Base-by-base conservation (phyloP, 805 yeast species). In the Wickerhamiella spandovensis region DNA sequence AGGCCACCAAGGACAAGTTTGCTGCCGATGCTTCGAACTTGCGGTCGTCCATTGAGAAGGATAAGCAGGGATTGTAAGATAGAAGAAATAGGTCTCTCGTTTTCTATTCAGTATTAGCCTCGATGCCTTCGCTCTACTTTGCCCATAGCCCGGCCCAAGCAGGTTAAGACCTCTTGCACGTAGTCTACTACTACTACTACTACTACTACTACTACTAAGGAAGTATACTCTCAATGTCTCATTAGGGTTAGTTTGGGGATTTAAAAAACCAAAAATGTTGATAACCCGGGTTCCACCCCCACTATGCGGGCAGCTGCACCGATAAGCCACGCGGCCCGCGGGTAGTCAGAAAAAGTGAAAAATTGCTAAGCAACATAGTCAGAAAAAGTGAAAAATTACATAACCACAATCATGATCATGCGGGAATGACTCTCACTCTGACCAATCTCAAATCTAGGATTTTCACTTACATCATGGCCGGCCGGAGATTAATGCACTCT, bases 1-100 rank as follows among this genome's bases (percentile, higher is more conserved):
- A 53, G 44, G 53, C 45, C 23, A 55, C 50, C 50, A 53, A 39
- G 32, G 18, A 38, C 43, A 28, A 48, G 30, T 49, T 51, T 38
- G 32, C 48, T 20, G 45, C 48, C 43, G 52, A 48, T n/a, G 54
- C 54, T 15, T 42, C 42, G 28, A n/a, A 45, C 25, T 43, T 51
- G 44, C 53, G 53, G 35, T 44, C 43, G 22, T 44, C 48, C 43
- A 51, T 51, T 24, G 42, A 46, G 22, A 35, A 48, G 47, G 53
- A 51, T 48, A 51, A 51, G 51, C 24, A 39, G 43, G 24, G 43
- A 3, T 21, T 39, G 22, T 39, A 39, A 37, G 20, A n/a, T 37
- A 37, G 32, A 28, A 28, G 15, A 28, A 28, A 28, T 28, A 28
- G 32, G 32, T 28, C 32, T 28, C 12, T 28, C 32, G 12, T 28